Base-by-base conservation (phyloP, 371 early-diverging fungal species). In the Thermomucor indicae-seudaticae region DNA sequence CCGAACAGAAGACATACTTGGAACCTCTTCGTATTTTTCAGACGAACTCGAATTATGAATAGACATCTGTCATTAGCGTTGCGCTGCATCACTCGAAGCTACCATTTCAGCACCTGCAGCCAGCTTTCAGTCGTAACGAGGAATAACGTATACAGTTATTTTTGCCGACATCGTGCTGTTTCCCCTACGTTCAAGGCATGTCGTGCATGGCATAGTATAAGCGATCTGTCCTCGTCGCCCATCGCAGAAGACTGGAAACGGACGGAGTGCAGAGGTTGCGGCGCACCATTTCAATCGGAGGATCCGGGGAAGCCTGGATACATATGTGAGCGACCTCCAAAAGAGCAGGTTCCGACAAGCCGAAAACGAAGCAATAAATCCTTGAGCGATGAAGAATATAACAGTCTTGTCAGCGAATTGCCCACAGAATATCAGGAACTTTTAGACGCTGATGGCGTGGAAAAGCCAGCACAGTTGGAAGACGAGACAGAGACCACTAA, bases 241-340 rank as follows among this genome's bases (percentile, higher is more conserved):
- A 14, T 37, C 19, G 37, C 10, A 37, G 37, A 14, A 37, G 37
- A 10, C 7, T 14, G 19, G 37, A 37, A 16, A 5, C 16, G 37
- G 14, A 37, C 37, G 14, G 30, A 80, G 50, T 88, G 88, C 53
- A 80, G 86, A 10, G 85, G 87, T 0, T 88, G 88, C 44, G 88
- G 88, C 14, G 85, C 85, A 8, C 72, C 68, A 23, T 83, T 88
- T 32, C 88, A 88, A 62, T 58, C 53, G 2, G 49, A 53, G 0
- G 64, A 75, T 40, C 44, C 62, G 1, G 23, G 41, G 2, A 56
- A 69, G 20, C 80, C 86, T 6, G 88, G 88, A 1, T 88, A 34
- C 35, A 22, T 51, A 27, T 1, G 29, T 49, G 63, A 49, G 57
- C 47, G 43, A 28, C 27, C 47, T 54, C 45, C 54, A 58, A 51